Conservation (phyloP, 768 basidiomycete genomes). For the Lactarius tabidus region DNA sequence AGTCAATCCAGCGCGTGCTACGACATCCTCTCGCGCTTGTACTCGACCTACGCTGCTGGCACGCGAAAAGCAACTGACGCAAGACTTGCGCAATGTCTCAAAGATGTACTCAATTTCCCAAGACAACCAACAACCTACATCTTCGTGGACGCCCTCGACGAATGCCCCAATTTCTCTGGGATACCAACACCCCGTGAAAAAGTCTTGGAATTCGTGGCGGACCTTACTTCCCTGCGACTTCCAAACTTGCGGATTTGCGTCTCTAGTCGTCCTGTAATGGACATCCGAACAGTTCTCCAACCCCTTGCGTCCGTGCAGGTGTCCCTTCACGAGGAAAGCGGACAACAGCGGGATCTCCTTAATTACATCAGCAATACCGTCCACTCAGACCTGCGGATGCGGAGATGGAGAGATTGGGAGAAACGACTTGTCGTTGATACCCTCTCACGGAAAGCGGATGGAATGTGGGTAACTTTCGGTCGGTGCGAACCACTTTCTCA, state of each 20-base stretch:
- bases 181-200: conserved; percentile 4
- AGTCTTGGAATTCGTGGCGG: neutral
- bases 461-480: neutral
- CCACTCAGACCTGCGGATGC: neutral
- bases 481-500: neutral
- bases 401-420: conserved; percentile 6
- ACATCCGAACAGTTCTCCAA: neutral
- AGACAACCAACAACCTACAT: neutral
- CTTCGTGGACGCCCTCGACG: conserved; percentile 13
- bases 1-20: neutral
- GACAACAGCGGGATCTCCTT: conserved; percentile 1
- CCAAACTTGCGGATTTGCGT: conserved; percentile 3
- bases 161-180: conserved; percentile 12
- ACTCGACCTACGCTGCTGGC: neutral
- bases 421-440: neutral
- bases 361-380: conserved; percentile 4
- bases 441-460: conserved; percentile 8
- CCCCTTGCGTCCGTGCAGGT: neutral
- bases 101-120: conserved; percentile 4
- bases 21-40: neutral
- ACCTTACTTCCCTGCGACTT: neutral
- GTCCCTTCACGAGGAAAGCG: conserved; percentile 3
- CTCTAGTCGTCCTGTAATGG: conserved; percentile 13
- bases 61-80: neutral
- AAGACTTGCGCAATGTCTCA: neutral